Conservation (phyloP, 768 basidiomycete genomes). For the Macrolepiota fuliginosa region DNA sequence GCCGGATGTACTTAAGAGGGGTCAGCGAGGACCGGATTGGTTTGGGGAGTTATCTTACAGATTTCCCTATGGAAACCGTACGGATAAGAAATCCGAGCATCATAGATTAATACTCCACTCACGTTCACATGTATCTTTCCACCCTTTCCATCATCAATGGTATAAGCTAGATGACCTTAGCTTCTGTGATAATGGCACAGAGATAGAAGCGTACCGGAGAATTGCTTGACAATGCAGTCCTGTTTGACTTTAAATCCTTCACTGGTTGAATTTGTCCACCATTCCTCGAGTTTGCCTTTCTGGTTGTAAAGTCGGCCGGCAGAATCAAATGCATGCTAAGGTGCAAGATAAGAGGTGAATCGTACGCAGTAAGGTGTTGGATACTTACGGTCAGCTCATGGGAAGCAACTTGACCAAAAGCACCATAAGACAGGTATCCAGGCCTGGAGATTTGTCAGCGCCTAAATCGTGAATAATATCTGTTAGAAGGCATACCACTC, state of each 20-base stretch:
- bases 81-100: background rate
- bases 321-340: conserved; percentile 87
- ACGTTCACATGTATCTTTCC: conserved; percentile 85
- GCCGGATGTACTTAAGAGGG: conserved; percentile 66
- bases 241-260: conserved; percentile 79
- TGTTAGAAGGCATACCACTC: conserved; percentile 52
- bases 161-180: conserved; percentile 52
- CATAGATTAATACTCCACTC: conserved; percentile 14
- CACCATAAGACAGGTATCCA: conserved; percentile 83
- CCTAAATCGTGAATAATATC: conserved; percentile 12
- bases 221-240: conserved; percentile 90
- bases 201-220: conserved; percentile 52
- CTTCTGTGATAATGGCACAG: conserved; percentile 1
- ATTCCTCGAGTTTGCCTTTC: conserved; percentile 80
- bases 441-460: conserved; percentile 52
- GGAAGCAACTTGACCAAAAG: conserved; percentile 89
- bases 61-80: conserved; percentile 52
- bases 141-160: conserved; percentile 83
- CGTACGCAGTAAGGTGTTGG: background rate
- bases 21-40: conserved; percentile 11
- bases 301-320: conserved; percentile 90
- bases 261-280: conserved; percentile 92
- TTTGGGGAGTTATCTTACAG: conserved; percentile 43
- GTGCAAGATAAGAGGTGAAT: background rate
- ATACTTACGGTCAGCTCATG: conserved; percentile 83